phyloP scores from a whole-genome alignment of 2,329 filamentous ascomycete genomes.

The Ascochyta fabae region DNA sequence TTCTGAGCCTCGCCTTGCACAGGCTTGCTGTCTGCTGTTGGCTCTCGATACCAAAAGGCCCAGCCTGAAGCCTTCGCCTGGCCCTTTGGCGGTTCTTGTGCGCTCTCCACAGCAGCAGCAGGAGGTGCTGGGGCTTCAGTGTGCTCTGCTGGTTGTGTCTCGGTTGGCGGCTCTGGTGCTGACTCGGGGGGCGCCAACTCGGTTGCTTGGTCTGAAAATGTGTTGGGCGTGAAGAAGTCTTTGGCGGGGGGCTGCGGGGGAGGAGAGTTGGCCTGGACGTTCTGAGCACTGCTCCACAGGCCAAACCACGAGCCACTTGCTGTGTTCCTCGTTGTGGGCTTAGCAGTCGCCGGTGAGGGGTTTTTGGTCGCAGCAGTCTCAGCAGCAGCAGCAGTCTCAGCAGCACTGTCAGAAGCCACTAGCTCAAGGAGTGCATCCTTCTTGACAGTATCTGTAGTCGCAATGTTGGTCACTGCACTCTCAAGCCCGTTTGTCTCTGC shows the following conservation, averaged over 20 bases:
- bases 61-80: conserved; percentile 68
- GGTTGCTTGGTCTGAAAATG: conserved; percentile 17
- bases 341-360: conserved; percentile 12
- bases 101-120: conserved; percentile 5
- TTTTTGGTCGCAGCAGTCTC: conserved; percentile 27
- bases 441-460: conserved; percentile 25
- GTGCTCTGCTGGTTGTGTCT: conserved; percentile 10
- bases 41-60: conserved; percentile 79
- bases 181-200: conserved; percentile 7
- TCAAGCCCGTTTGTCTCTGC: conserved; percentile 35
- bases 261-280: conserved; percentile 41
- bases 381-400: conserved; percentile 22
- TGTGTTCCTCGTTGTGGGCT: conserved; percentile 24
- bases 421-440: conserved; percentile 25
- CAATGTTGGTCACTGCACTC: background rate
- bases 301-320: conserved; percentile 56
- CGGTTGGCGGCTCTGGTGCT: background rate
- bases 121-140: background rate
- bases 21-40: conserved; percentile 59
- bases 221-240: conserved; percentile 12
- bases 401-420: background rate
- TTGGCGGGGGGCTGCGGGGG: conserved; percentile 23
- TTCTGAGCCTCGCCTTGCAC: conserved; percentile 65
- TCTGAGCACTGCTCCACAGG: conserved; percentile 57
- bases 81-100: conserved; percentile 36